phyloP scores from a whole-genome alignment of 108 stramenopile genomes.

The Pseudonitzschia delicatissima region DNA sequence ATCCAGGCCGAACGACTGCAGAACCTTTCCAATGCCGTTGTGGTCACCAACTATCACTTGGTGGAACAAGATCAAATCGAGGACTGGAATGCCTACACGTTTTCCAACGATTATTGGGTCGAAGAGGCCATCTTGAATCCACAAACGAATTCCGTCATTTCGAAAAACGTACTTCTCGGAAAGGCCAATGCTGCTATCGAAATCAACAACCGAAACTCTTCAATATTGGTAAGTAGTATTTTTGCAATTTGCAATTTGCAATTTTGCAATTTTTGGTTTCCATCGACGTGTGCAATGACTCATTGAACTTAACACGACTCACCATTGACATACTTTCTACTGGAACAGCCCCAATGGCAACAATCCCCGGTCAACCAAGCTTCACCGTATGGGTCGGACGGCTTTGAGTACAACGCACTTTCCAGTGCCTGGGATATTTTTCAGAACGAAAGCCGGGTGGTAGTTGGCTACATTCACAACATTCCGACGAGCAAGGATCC shows the following conservation, averaged over 20 bases:
- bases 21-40: conserved; percentile 5
- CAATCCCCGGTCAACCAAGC: background rate
- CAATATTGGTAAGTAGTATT: too few species aligned
- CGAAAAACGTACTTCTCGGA: background rate
- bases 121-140: background rate
- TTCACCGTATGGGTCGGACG: background rate
- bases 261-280: too few species aligned
- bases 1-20: conserved; percentile 11
- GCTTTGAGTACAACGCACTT: background rate
- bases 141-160: background rate
- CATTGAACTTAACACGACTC: too few species aligned
- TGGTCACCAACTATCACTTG: background rate
- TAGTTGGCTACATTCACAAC: background rate
- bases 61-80: conserved; percentile 1
- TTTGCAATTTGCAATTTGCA: too few species aligned
- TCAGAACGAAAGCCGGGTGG: background rate
- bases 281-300: too few species aligned
- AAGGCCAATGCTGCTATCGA: too few species aligned
- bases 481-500: background rate
- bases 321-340: too few species aligned
- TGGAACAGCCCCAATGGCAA: background rate
- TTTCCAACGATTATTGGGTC: background rate
- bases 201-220: too few species aligned
- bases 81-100: conserved; percentile 15
- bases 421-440: background rate